A percentile compares a stretch with the other conserved stretches of the same genome.
These are phyloP conservation scores for Endocladia muricata DNA, from an alignment of 31 red algal genomes.

Conservation along the genomic window DNA sequence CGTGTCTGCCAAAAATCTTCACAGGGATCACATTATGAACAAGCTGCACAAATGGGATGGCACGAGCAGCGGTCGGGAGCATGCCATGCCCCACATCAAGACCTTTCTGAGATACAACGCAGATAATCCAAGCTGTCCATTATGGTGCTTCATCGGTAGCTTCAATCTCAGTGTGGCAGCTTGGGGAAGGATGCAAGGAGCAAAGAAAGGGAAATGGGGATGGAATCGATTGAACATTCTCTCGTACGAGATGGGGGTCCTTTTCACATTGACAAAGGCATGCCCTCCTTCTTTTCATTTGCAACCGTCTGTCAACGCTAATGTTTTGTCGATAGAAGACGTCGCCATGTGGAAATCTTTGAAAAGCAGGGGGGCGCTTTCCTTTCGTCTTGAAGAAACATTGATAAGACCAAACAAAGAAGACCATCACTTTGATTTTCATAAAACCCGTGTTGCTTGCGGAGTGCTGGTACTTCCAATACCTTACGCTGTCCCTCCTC, in stretches of 20 bases:
- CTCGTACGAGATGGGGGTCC: conserved; percentile 76
- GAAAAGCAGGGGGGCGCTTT: too few relatives aligned
- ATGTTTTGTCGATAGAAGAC: too few relatives aligned
- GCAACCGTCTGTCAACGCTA: too few relatives aligned
- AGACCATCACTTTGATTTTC: too few relatives aligned
- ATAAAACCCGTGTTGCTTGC: too few relatives aligned
- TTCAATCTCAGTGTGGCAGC: conserved; percentile 86
- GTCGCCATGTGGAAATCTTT: too few relatives aligned
- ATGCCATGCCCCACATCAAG: conserved; percentile 90
- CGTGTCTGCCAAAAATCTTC: conserved; percentile 46
- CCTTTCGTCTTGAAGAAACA: too few relatives aligned
- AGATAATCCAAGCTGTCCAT: not conserved
- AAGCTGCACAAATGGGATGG: conserved; percentile 67
- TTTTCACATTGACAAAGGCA: conserved; percentile 42
- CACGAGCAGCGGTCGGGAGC: conserved; percentile 6
- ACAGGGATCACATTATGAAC: conserved; percentile 38
- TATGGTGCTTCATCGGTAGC: conserved; percentile 75
- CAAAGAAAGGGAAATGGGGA: not conserved
- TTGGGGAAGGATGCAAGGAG: conserved; percentile 72
- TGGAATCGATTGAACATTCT: conserved; percentile 44
- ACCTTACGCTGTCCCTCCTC: conserved; percentile 40
- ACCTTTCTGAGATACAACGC: conserved; percentile 54
- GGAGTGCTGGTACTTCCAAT: conserved; percentile 23
- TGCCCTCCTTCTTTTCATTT: too few relatives aligned
- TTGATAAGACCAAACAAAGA: too few relatives aligned